These are phyloP conservation scores for Priceomyces carsonii DNA, from an alignment of 805 yeast species.

Conservation along the genomic window DNA sequence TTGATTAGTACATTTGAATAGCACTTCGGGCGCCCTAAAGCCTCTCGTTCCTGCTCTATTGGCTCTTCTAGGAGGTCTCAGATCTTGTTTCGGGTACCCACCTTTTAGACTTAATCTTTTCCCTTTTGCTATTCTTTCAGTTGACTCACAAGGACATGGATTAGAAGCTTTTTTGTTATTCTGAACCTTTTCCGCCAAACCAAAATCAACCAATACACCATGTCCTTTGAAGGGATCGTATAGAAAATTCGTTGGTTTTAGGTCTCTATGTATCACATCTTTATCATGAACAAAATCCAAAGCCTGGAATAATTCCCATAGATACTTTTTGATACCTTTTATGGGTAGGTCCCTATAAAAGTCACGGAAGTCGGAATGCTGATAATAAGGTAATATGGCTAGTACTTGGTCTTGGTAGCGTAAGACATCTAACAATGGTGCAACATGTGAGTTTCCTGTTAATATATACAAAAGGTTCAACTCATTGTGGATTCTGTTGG, in stretches of 20 bases:
- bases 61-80: constrained; percentile 86
- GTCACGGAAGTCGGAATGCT: constrained; percentile 86
- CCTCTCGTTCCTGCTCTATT: constrained; percentile 97
- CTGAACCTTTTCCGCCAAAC: constrained; percentile 69
- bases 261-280: constrained; percentile 43
- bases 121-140: constrained; percentile 6
- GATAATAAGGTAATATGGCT: constrained; percentile 88
- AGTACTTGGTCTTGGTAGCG: constrained; percentile 89
- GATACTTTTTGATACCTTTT: constrained; percentile 76
- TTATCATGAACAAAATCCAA: constrained; percentile 58
- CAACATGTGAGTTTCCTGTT: constrained; percentile 71
- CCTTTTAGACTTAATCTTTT: constrained; percentile 37
- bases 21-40: constrained; percentile 90
- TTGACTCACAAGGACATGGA: constrained; percentile 59
- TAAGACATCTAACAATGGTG: constrained; percentile 86
- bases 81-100: constrained; percentile 83
- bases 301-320: constrained; percentile 76
- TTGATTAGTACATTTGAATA: constrained; percentile 83
- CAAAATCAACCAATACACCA: constrained; percentile 91
- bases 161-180: constrained; percentile 18
- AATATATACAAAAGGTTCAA: constrained; percentile 71
- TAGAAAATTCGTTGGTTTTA: constrained; percentile 63
- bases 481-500: constrained; percentile 87
- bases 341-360: constrained; percentile 80
- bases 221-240: constrained; percentile 64